These are phyloP conservation scores for Conringia planisiliqua DNA, from an alignment of 345 rosid species.

Conservation along the genomic window DNA sequence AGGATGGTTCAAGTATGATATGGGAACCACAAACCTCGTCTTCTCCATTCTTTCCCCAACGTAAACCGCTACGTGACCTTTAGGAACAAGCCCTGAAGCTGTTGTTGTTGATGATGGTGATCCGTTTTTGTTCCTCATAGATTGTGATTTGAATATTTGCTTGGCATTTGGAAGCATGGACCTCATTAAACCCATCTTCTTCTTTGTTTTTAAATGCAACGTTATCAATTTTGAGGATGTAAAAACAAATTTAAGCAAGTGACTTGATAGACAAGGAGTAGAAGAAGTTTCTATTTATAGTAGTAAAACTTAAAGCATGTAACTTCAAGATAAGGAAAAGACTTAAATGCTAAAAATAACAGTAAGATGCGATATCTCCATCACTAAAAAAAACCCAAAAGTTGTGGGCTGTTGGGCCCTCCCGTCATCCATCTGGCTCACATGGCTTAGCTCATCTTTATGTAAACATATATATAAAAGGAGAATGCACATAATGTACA, in stretches of 20 bases:
- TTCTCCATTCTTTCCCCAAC: conserved; percentile 38
- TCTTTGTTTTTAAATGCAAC: not conserved
- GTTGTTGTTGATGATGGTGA: conserved; percentile 9
- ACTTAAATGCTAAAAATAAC: not conserved
- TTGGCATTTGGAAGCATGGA: conserved; percentile 37
- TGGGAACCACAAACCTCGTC: conserved; percentile 65
- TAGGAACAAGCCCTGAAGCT: conserved; percentile 39
- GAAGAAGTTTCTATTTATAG: conserved; percentile 29
- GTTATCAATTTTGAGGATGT: not conserved
- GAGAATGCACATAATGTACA: conserved; percentile 3
- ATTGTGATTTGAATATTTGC: conserved; percentile 37
- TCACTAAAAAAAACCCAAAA: conserved; percentile 7
- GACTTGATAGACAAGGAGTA: conserved; percentile 25
- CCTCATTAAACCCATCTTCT: conserved; percentile 36
- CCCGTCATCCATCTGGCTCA: conserved; percentile 26
- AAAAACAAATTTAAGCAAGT: not conserved
- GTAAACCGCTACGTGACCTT: conserved; percentile 37
- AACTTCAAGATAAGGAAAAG: conserved; percentile 22
- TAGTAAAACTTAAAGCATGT: not conserved
- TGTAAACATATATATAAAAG: not conserved
- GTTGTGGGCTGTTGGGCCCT: conserved; percentile 33
- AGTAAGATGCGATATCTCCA: not conserved
- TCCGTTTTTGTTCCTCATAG: conserved; percentile 25
- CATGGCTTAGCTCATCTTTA: conserved; percentile 31
- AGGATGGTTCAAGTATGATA: conserved; percentile 65